These are phyloP conservation scores for Leucocoprinus birnbaumii DNA, from an alignment of 768 basidiomycete genomes.

Conservation along the genomic window DNA sequence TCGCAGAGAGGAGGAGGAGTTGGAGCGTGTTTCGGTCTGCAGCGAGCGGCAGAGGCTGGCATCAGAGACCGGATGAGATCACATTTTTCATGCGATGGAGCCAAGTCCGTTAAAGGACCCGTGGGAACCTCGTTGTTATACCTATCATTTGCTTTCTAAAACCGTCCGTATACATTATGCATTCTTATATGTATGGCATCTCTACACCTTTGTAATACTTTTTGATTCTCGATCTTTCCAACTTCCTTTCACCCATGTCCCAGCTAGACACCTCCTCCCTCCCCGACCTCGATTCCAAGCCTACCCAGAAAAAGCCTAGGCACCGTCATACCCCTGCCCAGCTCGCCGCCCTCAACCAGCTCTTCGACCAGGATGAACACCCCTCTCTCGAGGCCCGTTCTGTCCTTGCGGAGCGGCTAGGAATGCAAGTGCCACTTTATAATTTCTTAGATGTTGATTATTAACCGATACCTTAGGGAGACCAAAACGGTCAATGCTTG, in stretches of 20 bases:
- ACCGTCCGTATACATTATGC: constrained; percentile 7
- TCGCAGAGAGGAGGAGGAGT: constrained; percentile 6
- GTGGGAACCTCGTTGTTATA: constrained; percentile 12
- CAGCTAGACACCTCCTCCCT: constrained; percentile 24
- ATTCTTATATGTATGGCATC: constrained; percentile 21
- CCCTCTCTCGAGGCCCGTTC: constrained; percentile 68
- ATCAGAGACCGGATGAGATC: constrained; percentile 10
- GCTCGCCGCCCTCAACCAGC: constrained; percentile 72
- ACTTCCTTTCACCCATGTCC: constrained; percentile 16
- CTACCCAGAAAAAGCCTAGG: constrained; percentile 64
- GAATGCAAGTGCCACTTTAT: constrained; percentile 56
- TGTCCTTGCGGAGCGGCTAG: constrained; percentile 65
- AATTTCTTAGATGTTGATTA: constrained; percentile 10
- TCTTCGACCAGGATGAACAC: constrained; percentile 76
- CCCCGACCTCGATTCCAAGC: constrained; percentile 29
- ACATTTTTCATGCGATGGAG: constrained; percentile 7
- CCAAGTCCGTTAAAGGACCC: constrained; percentile 4
- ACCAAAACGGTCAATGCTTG: constrained; percentile 84
- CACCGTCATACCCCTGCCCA: constrained; percentile 74
- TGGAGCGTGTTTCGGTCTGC: not conserved
- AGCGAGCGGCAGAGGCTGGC: not conserved
- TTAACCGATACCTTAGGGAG: constrained; percentile 47
- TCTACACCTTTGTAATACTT: constrained; percentile 21
- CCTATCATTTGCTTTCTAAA: constrained; percentile 12
- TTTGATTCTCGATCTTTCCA: constrained; percentile 21